These are phyloP conservation scores for Picea glauca DNA, from an alignment of 75 land plant species.

Conservation along the genomic window DNA sequence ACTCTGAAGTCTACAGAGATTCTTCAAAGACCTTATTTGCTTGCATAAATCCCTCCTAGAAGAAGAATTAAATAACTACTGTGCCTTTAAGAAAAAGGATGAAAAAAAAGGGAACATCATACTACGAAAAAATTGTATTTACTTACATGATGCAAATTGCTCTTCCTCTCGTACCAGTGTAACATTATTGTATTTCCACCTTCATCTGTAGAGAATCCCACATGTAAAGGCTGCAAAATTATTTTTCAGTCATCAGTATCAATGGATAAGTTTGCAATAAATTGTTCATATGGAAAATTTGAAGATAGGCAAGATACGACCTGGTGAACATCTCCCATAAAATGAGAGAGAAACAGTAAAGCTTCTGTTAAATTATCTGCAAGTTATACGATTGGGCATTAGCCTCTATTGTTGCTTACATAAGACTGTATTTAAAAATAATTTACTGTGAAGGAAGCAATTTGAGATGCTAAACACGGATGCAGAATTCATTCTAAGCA, in stretches of 20 bases:
- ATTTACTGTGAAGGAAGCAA: neutral
- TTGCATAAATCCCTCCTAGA: too few species aligned
- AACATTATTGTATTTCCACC: slow-evolving; percentile 77
- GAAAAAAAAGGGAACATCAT: too few species aligned
- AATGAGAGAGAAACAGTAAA: slow-evolving; percentile 55
- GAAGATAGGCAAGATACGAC: slow-evolving; percentile 10
- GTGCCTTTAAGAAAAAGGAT: too few species aligned
- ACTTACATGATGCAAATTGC: slow-evolving; percentile 83
- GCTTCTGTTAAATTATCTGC: slow-evolving; percentile 60
- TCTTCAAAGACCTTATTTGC: too few species aligned
- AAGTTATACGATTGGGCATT: neutral
- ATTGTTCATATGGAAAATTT: neutral
- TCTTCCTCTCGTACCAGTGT: slow-evolving; percentile 68
- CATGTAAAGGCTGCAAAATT: slow-evolving; percentile 71
- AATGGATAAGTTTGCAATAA: neutral
- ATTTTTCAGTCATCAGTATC: neutral
- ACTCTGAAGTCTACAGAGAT: too few species aligned
- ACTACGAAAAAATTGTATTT: too few species aligned
- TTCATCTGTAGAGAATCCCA: slow-evolving; percentile 76
- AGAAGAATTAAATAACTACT: too few species aligned
- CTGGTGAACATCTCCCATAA: slow-evolving; percentile 61
- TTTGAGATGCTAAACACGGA: neutral
- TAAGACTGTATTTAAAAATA: neutral
- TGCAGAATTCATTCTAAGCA: neutral
- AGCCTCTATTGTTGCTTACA: neutral